Evolutionary conservation across 805 yeast species (phyloP).

Genomic region (Schwanniomyces vanrijiae): DNA sequence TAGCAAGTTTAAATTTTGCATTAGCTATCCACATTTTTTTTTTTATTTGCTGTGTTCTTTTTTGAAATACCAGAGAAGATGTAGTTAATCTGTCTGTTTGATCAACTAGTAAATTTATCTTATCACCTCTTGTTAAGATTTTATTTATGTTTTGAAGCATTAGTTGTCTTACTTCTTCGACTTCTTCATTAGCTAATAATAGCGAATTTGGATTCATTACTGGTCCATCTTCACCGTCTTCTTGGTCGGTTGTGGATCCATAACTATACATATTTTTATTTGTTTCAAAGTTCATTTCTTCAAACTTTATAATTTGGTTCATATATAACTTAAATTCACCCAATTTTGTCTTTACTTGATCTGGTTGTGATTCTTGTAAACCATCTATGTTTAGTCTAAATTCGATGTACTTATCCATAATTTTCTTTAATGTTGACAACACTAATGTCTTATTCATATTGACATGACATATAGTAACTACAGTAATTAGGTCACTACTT

Average conservation of each 20-base stretch:
- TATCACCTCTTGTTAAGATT: constrained; percentile 75
- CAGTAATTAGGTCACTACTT: constrained; percentile 50
- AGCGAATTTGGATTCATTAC: constrained; percentile 37
- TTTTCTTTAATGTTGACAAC: constrained; percentile 47
- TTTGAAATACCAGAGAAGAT: constrained; percentile 67
- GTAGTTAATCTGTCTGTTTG: constrained; percentile 74
- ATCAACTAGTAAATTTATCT: constrained; percentile 68
- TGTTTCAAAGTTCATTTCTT: constrained; percentile 46
- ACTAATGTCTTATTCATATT: constrained; percentile 46
- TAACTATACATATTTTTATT: constrained; percentile 33
- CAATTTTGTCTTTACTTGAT: constrained; percentile 21
- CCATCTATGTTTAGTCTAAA: constrained; percentile 32
- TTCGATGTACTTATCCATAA: constrained; percentile 49
- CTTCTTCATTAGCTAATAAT: constrained; percentile 50
- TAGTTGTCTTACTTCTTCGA: constrained; percentile 62
- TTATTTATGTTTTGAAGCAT: constrained; percentile 75
- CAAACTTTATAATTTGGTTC: constrained; percentile 55
- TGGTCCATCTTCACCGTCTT: constrained; percentile 9
- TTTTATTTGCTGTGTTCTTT: constrained; percentile 61
- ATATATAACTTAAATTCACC: constrained; percentile 57
- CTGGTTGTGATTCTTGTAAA: constrained; percentile 6
- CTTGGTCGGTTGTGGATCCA: constrained; percentile 24
- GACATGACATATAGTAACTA: constrained; percentile 47
- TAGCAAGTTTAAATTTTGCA: constrained; percentile 40
- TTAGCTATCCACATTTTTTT: constrained; percentile 72